These are phyloP conservation scores for Cladosporium sp. DNA, from an alignment of 2,329 filamentous ascomycete genomes.

Conservation along the genomic window DNA sequence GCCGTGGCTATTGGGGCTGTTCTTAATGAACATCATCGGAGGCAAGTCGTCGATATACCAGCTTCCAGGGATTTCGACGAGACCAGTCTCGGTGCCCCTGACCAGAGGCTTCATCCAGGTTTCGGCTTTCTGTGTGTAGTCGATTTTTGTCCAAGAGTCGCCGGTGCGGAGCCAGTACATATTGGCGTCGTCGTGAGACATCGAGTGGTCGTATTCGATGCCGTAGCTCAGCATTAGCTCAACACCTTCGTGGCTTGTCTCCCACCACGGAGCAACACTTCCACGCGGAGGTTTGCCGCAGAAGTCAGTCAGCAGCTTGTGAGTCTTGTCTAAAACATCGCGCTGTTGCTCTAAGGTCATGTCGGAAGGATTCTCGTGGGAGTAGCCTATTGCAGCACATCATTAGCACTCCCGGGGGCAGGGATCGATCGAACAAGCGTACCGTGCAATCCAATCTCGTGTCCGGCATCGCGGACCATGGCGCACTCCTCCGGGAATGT, in stretches of 20 bases:
- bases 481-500: conserved; percentile 62
- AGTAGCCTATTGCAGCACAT: conserved; percentile 47
- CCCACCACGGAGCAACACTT: conserved; percentile 69
- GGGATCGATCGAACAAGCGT: neutral
- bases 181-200: conserved; percentile 60
- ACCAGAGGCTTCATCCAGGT: conserved; percentile 64
- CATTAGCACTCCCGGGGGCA: neutral
- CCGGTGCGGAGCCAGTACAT: conserved; percentile 60
- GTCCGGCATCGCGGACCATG: conserved; percentile 56
- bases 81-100: conserved; percentile 54
- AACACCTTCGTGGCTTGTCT: conserved; percentile 62
- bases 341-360: conserved; percentile 71
- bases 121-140: conserved; percentile 57
- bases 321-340: conserved; percentile 69
- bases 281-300: conserved; percentile 65
- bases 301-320: conserved; percentile 64
- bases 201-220: conserved; percentile 65
- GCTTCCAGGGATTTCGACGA: conserved; percentile 58
- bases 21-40: conserved; percentile 66
- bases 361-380: conserved; percentile 65
- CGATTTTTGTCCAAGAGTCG: conserved; percentile 63
- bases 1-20: conserved; percentile 58
- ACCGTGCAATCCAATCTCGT: conserved; percentile 62
- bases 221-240: conserved; percentile 61
- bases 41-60: conserved; percentile 55